Conservation (phyloP, 305 asterid species). For the Solanum hybrid region DNA sequence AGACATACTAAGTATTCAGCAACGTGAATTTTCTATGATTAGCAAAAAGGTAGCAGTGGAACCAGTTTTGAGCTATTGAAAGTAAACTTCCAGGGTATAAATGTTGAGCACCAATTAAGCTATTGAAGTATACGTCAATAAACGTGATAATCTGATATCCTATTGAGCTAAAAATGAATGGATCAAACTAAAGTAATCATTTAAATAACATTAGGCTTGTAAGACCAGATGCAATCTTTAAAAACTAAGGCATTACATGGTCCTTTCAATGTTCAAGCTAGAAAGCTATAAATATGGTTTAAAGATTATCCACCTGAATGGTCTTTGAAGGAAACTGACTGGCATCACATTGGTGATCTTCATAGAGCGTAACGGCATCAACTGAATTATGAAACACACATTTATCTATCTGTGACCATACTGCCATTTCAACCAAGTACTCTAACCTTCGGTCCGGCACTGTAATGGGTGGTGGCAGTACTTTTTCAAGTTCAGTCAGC, state of each 20-base stretch:
- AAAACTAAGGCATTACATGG: not conserved
- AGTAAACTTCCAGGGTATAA: not conserved
- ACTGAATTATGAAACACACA: conserved; percentile 58
- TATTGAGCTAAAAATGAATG: not conserved
- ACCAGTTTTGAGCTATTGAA: not conserved
- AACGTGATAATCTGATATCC: not conserved
- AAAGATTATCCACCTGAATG: conserved; percentile 50
- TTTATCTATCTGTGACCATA: conserved; percentile 53
- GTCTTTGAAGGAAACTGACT: conserved; percentile 70
- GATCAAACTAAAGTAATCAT: not conserved
- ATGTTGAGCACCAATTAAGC: not conserved
- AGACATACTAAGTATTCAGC: not conserved
- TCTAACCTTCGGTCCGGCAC: conserved; percentile 82
- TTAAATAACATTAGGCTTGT: not conserved
- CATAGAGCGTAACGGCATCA: conserved; percentile 47
- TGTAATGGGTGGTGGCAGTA: conserved; percentile 67
- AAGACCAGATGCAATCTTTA: not conserved
- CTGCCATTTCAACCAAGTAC: conserved; percentile 67
- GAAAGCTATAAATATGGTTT: not conserved
- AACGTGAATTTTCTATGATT: not conserved
- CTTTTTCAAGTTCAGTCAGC: conserved; percentile 42
- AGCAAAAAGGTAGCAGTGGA: not conserved
- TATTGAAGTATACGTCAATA: not conserved
- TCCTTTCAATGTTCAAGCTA: not conserved
- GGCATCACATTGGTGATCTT: conserved; percentile 71